Evolutionary conservation across 202 grass and related monocot species (phyloP).

Genomic region (Elaeis oleifera): DNA sequence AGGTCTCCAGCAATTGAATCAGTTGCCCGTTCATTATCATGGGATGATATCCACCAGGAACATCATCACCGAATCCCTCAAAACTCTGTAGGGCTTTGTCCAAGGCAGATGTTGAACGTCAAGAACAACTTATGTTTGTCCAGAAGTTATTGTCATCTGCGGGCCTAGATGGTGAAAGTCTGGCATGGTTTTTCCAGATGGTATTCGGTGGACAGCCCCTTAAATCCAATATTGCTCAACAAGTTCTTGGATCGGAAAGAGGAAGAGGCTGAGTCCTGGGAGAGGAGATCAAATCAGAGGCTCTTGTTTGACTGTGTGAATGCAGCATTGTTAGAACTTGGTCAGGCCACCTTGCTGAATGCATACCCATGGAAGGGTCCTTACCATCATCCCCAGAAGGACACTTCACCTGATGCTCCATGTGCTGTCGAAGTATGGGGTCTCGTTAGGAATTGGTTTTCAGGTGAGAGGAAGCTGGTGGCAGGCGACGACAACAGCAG

Average conservation of each 20-base stretch:
- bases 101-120: slow-evolving; percentile 31
- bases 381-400: background rate
- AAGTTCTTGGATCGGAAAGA: slow-evolving; percentile 55
- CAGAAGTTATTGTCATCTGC: slow-evolving; percentile 61
- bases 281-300: slow-evolving; percentile 43
- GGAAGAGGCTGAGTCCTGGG: slow-evolving; percentile 55
- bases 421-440: slow-evolving; percentile 43
- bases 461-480: slow-evolving; percentile 27
- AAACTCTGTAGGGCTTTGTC: background rate
- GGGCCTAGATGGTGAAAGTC: slow-evolving; percentile 32
- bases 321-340: slow-evolving; percentile 52
- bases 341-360: slow-evolving; percentile 34
- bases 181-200: slow-evolving; percentile 31
- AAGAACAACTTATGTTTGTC: slow-evolving; percentile 47
- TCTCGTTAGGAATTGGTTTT: slow-evolving; percentile 58
- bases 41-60: slow-evolving; percentile 38
- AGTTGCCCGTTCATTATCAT: slow-evolving; percentile 54
- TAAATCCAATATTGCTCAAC: slow-evolving; percentile 48
- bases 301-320: slow-evolving; percentile 85
- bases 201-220: slow-evolving; percentile 57
- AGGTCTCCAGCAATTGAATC: slow-evolving; percentile 57
- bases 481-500: slow-evolving; percentile 30
- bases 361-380: slow-evolving; percentile 45
- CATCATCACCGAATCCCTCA: background rate
- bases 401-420: slow-evolving; percentile 4